These are phyloP conservation scores for Trypanosoma grayi DNA, from an alignment of 208 protist genomes.

Conservation along the genomic window DNA sequence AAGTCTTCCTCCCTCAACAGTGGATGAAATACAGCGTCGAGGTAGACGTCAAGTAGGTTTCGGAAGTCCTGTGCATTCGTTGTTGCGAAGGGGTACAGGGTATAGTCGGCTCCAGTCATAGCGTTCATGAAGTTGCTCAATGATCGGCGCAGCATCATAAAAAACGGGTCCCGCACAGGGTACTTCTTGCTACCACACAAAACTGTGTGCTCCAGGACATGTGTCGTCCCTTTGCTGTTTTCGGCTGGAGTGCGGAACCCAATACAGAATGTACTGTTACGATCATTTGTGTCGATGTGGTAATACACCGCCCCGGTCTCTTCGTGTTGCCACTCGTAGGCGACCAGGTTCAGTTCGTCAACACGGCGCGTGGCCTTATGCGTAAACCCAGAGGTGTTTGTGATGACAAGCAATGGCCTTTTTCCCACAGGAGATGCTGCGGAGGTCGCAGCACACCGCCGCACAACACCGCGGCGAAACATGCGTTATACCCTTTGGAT, in stretches of 20 bases:
- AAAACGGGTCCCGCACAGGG: conserved; percentile 92
- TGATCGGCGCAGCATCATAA: conserved; percentile 90
- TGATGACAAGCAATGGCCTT: conserved; percentile 28
- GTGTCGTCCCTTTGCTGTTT: conserved; percentile 94
- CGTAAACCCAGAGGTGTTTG: conserved; percentile 69
- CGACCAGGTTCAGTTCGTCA: conserved; percentile 72
- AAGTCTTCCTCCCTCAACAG: conserved; percentile 90
- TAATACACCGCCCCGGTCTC: conserved; percentile 79
- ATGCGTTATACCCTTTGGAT: conserved; percentile 23
- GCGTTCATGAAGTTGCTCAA: conserved; percentile 93
- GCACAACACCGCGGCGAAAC: conserved; percentile 46
- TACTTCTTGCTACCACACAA: conserved; percentile 96
- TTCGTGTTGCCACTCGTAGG: conserved; percentile 77
- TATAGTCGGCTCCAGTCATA: conserved; percentile 93
- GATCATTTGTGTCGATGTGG: conserved; percentile 94
- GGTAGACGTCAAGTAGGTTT: conserved; percentile 93
- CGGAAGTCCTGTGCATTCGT: conserved; percentile 90
- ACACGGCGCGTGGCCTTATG: conserved; percentile 49
- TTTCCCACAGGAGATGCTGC: conserved; percentile 5
- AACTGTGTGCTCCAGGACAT: conserved; percentile 97
- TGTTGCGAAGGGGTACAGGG: conserved; percentile 93
- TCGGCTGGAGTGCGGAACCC: conserved; percentile 94
- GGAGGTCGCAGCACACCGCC: conserved; percentile 18
- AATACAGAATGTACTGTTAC: conserved; percentile 96
- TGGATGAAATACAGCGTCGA: conserved; percentile 91